Percentiles rank a stretch among this genome's conserved stretches.
Evolutionary conservation across 2,329 filamentous ascomycete species (phyloP).

Genomic region (Diaporthe sp.): DNA sequence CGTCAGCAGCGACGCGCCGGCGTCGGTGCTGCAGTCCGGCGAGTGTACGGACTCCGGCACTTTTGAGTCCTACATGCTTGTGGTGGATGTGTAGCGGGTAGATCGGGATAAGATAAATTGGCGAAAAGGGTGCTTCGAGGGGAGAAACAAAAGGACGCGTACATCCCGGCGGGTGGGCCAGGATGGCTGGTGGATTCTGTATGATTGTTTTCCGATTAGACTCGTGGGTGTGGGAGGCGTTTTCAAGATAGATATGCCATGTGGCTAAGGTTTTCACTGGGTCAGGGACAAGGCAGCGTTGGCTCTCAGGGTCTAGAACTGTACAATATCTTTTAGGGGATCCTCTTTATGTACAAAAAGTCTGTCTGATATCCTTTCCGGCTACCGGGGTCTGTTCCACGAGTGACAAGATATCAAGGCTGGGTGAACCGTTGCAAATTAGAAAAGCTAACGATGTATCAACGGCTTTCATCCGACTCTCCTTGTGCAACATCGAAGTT

Average conservation of each 20-base stretch:
- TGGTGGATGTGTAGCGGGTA: constrained; percentile 21
- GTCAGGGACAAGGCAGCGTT: not conserved
- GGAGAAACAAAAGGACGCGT: not conserved
- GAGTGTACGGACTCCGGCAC: constrained; percentile 20
- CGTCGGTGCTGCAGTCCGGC: constrained; percentile 9
- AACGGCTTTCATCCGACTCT: not conserved
- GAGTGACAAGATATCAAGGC: not conserved
- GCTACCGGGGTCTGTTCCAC: not conserved
- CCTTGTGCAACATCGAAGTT: not conserved
- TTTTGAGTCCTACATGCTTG: constrained; percentile 25
- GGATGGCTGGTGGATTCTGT: not conserved
- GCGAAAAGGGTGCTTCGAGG: too few relatives aligned
- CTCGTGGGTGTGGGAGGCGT: not conserved
- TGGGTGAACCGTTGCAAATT: not conserved
- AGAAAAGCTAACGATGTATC: not conserved
- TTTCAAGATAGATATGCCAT: too few relatives aligned
- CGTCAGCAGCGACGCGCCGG: not conserved
- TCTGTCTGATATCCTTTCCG: not conserved
- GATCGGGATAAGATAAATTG: not conserved
- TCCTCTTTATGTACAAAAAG: not conserved
- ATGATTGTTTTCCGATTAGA: not conserved
- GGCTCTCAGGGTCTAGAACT: not conserved
- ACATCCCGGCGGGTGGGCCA: not conserved
- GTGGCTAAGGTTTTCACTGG: not conserved
- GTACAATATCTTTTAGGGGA: not conserved